Evolutionary conservation across 106 monocot genomes (phyloP), one percentile per base, ranked within the genome.

Genomic region (Dendrobium nobile): DNA sequence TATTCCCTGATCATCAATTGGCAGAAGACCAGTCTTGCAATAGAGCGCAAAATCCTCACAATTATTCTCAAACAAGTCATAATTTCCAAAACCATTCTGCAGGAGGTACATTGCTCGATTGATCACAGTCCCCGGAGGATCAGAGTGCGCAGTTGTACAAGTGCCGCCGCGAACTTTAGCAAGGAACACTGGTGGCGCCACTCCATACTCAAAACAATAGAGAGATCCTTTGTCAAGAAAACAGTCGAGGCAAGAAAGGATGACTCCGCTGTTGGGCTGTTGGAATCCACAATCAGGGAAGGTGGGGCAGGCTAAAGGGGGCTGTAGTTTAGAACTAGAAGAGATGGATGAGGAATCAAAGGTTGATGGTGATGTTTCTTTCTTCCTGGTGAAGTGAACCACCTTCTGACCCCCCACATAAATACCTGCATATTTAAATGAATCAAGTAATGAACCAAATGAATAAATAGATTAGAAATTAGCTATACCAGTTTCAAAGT

Each of bases 21-120:
- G 87, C 20, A 99, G 84, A 24, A 95, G 87, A 9, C 99, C 95
- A 0, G 99, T 95, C 84, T 95, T 99, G 87, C 99, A 99, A 81
- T 99, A 99, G 17, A 95, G 81, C 15, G 95, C 91, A 78, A 99
- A 99, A 54, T 99, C 99, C 86, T 99, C 95, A 27, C 99, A 95
- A 64, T 99, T 99, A 82, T 95, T 95, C 77, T 90, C 89, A 75
- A 93, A 93, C 58, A 99, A 73, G 48, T 95, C 86, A 31, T 99
- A 95, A 79, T 86, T 89, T 16, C 95, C 93, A 44, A 99, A 99
- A 0, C 99, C 99, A 47, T 90, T 91, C 37, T 87, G 90, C 20
- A 99, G 91, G 2, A 99, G 88, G 80, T 89, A 86, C 93, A 91
- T 91, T 28, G 95, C 99, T 77, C 99, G 59, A 82, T 91, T 85